Evolutionary conservation across 129 eudicot genomes (phyloP), one percentile per base, ranked within the genome.

Genomic region (Artemisia tridentata): DNA sequence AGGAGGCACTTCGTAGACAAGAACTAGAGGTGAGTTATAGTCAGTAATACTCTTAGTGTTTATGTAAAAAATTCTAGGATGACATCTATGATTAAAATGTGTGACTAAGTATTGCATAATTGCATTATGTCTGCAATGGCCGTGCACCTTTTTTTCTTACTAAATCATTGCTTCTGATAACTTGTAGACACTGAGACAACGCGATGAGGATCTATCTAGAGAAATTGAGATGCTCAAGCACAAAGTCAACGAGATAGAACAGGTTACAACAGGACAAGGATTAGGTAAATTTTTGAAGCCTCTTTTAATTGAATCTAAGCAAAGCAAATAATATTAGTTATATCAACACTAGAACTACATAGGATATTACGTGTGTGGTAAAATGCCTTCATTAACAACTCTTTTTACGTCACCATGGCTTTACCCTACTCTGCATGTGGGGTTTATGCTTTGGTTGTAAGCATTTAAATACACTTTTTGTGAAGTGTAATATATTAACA

Each of bases 1-100:
- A 92, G 77, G 98, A 92, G 86, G 96, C 82, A 54, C 76, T 73
- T 56, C 90, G 95, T 29, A 79, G 19, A 20, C 74, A 85, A 67
- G 88, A 86, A 62, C 38, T 92, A 25, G 87, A 92, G 91, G 98
- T 89, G 45, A 13, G 5, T 41, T 27, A 62, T 29, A n/a, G 23
- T 21, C 23, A 21, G 23, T 21, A 23, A 38, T 7, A 7, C 45
- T 7, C 9, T n/a, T 3, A 3, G 34, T 29, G 34, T 29, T 4
- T 29, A 1, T n/a, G 3, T 11, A 27, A 9, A 20, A 21, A 3
- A 45, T 1, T 21, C 6, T 4, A 18, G 13, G 5, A 10, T 23
- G 41, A 4, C 18, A 4, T 49, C n/a, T 49, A 12, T 15, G 8
- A 7, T 58, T 21, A 3, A 10, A 2, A 25, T 25, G 8, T 27